phyloP scores from a whole-genome alignment of 1,284 basidiomycete species.

The Athelia psychrophila region DNA sequence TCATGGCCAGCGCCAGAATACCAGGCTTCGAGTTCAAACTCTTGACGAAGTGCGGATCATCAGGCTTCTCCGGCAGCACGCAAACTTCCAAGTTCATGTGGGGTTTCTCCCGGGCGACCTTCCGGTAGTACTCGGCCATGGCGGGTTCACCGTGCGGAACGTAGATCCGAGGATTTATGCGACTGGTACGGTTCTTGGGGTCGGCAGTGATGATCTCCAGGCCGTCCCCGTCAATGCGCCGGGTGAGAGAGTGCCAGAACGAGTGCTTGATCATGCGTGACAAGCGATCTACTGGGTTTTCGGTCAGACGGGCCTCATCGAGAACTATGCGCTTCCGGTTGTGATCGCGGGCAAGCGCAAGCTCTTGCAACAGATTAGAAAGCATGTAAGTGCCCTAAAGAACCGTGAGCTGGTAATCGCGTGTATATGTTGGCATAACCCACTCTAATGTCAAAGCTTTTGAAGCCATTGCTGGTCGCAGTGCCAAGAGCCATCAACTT shows the following conservation, averaged over 20 bases:
- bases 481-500: constrained; percentile 96
- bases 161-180: constrained; percentile 89
- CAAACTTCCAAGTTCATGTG: constrained; percentile 91
- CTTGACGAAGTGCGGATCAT: constrained; percentile 89
- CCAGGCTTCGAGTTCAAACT: constrained; percentile 93
- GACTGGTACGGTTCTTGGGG: constrained; percentile 91
- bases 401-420: background rate
- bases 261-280: constrained; percentile 98
- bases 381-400: constrained; percentile 96
- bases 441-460: constrained; percentile 92
- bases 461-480: constrained; percentile 96
- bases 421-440: constrained; percentile 25
- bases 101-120: constrained; percentile 79
- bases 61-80: constrained; percentile 80
- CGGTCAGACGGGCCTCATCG: constrained; percentile 94
- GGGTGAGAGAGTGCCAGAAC: constrained; percentile 97
- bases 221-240: constrained; percentile 95
- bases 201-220: constrained; percentile 96
- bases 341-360: constrained; percentile 95
- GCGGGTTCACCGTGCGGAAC: constrained; percentile 89
- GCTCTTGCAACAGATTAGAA: constrained; percentile 97
- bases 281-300: constrained; percentile 96
- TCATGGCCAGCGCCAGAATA: constrained; percentile 94
- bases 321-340: constrained; percentile 94
- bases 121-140: constrained; percentile 92